Percentiles rank a stretch among this genome's conserved stretches.
Conservation (phyloP, 441 rosid genomes). For the Eruca vesicaria region DNA sequence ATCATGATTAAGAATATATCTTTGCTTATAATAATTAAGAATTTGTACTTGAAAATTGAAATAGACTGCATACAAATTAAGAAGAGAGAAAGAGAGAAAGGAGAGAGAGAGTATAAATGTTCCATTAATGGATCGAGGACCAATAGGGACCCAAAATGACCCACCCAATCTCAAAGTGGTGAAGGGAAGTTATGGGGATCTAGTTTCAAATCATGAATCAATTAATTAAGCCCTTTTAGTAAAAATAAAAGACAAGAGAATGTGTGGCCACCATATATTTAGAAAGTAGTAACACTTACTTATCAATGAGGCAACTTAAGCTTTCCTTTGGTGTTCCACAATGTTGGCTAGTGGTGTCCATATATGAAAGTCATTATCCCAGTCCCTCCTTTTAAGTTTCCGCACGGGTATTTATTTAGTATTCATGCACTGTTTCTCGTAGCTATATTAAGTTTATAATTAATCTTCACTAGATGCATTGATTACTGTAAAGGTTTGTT, state of each 20-base stretch:
- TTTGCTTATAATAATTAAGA: not conserved
- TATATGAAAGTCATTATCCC: conserved; percentile 26
- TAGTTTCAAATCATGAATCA: conserved; percentile 14
- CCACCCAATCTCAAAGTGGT: conserved; percentile 16
- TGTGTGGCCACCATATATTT: conserved; percentile 9
- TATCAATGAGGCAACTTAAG: conserved; percentile 9
- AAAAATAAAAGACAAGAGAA: not conserved
- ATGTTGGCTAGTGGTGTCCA: conserved; percentile 30
- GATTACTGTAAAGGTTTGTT: not conserved
- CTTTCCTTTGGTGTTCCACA: conserved; percentile 26
- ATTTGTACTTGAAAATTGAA: conserved; percentile 22
- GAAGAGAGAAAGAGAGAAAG: not conserved
- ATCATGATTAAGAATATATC: not conserved
- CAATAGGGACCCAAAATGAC: conserved; percentile 23
- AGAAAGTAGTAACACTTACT: not conserved
- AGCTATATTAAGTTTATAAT: not conserved
- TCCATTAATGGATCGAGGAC: conserved; percentile 8
- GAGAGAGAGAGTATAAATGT: not conserved
- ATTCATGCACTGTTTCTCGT: not conserved
- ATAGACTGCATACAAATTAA: conserved; percentile 13
- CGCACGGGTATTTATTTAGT: not conserved
- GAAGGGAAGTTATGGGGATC: conserved; percentile 9
- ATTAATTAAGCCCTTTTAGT: not conserved
- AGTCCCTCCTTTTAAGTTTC: not conserved
- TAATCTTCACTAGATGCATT: not conserved